Evolutionary conservation across 768 basidiomycete species (phyloP), one percentile per base, ranked within the genome.

Genomic region (Trametes cubensis): DNA sequence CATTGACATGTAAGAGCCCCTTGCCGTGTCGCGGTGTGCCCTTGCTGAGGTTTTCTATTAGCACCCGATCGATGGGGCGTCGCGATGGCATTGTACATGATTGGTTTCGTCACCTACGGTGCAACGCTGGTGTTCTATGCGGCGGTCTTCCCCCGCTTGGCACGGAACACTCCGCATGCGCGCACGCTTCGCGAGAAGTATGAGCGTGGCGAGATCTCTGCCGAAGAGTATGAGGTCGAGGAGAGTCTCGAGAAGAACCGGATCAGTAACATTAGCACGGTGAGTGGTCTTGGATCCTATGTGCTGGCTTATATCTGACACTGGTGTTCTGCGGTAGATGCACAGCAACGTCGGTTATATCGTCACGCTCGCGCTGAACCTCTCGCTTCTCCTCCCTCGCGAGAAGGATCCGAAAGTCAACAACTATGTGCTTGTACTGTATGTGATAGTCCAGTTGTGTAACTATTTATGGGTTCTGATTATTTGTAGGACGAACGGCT

Each of bases 201-300:
- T 57, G 85, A 87, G 51, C 77, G 76, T 0, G 87, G 88, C 0
- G 82, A 87, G 61, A 84, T 87, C 13, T 67, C 77, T 0, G 73
- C 75, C 15, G 87, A 87, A 56, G 86, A 82, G 63, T 92, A 88
- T 65, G 91, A 92, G 67, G 69, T 65, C 18, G 90, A 90, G 68
- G 90, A 92, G 67, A 89, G 87, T 34, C 67, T 93, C 46, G 89
- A 93, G 76, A 92, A 92, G 81, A 94, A 92, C 63, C 77, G 86
- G 63, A 89, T 94, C 60, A 90, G 91, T 69, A 93, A 92, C 67
- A 89, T 92, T 64, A 89, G 87, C 69, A 92, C 88, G 45, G 91
- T 91, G 49, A 50, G 81, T 66, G 4, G 10, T n/a, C 41, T 23
- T 18, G 15, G 25, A 3, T n/a, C 2, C 17, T 25, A 1, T 34